Conservation (phyloP, 148 eudicot genomes). For the Camellia lanceoleosa region DNA sequence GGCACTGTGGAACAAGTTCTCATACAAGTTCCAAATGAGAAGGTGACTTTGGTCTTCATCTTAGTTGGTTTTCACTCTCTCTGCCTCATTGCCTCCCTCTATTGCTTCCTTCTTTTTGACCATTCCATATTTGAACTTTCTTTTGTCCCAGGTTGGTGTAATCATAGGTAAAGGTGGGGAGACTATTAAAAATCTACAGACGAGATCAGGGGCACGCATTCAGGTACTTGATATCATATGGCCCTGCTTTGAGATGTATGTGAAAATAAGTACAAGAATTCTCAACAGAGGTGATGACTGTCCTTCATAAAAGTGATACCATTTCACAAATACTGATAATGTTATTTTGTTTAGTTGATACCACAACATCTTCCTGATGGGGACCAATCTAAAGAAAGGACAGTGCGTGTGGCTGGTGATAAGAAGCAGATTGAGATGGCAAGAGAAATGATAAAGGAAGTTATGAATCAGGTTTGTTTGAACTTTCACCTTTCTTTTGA, state of each 20-base stretch:
- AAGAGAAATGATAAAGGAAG: slow-evolving; percentile 83
- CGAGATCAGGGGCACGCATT: slow-evolving; percentile 95
- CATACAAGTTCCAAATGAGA: slow-evolving; percentile 89
- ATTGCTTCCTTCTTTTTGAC: not conserved
- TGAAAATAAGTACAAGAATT: not conserved
- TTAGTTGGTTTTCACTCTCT: not conserved
- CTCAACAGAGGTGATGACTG: not conserved
- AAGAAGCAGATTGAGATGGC: slow-evolving; percentile 83
- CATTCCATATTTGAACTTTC: not conserved
- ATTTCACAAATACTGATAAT: slow-evolving; percentile 1
- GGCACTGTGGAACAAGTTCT: slow-evolving; percentile 73
- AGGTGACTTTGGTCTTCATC: slow-evolving; percentile 36
- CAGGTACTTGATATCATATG: slow-evolving; percentile 51
- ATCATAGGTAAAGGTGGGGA: slow-evolving; percentile 96
- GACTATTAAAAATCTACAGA: slow-evolving; percentile 81
- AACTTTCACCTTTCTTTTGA: slow-evolving; percentile 1
- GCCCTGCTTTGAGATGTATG: not conserved
- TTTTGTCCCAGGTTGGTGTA: slow-evolving; percentile 67
- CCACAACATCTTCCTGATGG: slow-evolving; percentile 73
- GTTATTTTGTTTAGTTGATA: slow-evolving; percentile 48
- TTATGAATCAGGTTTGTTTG: slow-evolving; percentile 86
- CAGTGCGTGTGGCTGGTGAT: slow-evolving; percentile 80
- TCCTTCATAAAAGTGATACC: not conserved
- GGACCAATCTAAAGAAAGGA: slow-evolving; percentile 75
- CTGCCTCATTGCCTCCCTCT: not conserved